These are phyloP conservation scores for Phytophthora idaei DNA, from an alignment of 352 stramenopile species.

Conservation along the genomic window DNA sequence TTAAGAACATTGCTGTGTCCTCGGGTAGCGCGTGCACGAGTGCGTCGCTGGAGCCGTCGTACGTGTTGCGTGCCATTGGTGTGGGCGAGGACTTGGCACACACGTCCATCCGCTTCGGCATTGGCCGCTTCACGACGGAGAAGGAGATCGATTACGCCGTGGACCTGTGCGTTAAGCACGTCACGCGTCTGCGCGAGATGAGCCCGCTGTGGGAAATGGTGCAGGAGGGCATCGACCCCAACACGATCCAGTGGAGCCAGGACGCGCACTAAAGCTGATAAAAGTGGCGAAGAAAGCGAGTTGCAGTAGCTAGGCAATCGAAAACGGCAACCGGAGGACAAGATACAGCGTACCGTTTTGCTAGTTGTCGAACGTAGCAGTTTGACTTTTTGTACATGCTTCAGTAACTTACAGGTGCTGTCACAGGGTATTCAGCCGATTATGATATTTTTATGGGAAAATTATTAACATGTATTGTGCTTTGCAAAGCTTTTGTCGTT, in stretches of 20 bases:
- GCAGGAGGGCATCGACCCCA: conserved; percentile 99
- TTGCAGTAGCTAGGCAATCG: background rate
- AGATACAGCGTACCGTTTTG: conserved; percentile 24
- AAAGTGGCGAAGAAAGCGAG: conserved; percentile 6
- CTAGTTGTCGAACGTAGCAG: conserved; percentile 17
- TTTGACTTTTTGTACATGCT: background rate
- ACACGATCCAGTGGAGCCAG: conserved; percentile 99
- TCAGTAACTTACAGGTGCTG: too few species aligned
- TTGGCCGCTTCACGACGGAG: conserved; percentile 98
- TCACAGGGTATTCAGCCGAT: too few species aligned
- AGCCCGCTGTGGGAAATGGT: conserved; percentile 99
- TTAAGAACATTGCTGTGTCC: conserved; percentile 99
- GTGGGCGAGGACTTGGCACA: conserved; percentile 99
- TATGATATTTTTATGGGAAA: too few species aligned
- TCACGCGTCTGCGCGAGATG: conserved; percentile 98
- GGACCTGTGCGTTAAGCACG: conserved; percentile 94
- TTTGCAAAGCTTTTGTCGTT: too few species aligned
- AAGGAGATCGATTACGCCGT: conserved; percentile 97
- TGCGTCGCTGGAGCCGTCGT: conserved; percentile 97
- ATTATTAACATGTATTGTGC: too few species aligned
- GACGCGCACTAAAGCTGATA: conserved; percentile 78
- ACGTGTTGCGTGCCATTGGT: conserved; percentile 98
- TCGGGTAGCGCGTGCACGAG: conserved; percentile 97
- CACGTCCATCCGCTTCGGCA: conserved; percentile 97
- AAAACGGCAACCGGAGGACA: conserved; percentile 6